A percentile compares a stretch with the other conserved stretches of the same genome.
Conservation (phyloP, 2,329 filamentous ascomycete species). For the Aspergillus eucalypticola region DNA sequence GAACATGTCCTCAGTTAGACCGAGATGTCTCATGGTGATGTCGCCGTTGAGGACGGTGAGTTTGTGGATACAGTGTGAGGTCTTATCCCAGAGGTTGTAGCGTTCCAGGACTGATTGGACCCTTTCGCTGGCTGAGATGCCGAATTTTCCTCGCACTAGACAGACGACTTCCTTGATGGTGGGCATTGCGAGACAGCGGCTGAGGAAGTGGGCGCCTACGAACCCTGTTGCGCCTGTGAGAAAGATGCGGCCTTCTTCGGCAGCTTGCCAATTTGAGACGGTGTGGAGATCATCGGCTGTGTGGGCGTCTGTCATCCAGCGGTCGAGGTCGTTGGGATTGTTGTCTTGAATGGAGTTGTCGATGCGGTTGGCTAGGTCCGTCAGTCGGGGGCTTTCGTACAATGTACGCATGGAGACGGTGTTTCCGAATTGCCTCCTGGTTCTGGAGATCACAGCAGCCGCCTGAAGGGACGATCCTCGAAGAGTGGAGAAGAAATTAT, state of each 20-base stretch:
- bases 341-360: conserved; percentile 6
- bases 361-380: conserved; percentile 4
- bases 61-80: conserved; percentile 6
- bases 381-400: conserved; percentile 3
- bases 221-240: conserved; percentile 85
- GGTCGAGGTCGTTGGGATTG: conserved; percentile 8
- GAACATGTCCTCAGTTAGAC: conserved; percentile 64
- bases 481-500: conserved; percentile 11
- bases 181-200: conserved; percentile 62
- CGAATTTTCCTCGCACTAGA: conserved; percentile 66
- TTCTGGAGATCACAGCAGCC: conserved; percentile 5
- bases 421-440: conserved; percentile 3
- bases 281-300: neutral
- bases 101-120: conserved; percentile 57
- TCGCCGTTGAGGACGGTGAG: conserved; percentile 54
- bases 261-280: conserved; percentile 5
- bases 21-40: conserved; percentile 66
- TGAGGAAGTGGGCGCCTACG: conserved; percentile 73
- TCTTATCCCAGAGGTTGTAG: conserved; percentile 12
- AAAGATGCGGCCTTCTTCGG: conserved; percentile 12
- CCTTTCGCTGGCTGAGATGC: conserved; percentile 17
- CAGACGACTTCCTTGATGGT: conserved; percentile 62
- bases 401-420: conserved; percentile 11
- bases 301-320: conserved; percentile 2
- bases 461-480: conserved; percentile 14